Evolutionary conservation across 768 basidiomycete genomes (phyloP).

Genomic region (Pholiota conissans): DNA sequence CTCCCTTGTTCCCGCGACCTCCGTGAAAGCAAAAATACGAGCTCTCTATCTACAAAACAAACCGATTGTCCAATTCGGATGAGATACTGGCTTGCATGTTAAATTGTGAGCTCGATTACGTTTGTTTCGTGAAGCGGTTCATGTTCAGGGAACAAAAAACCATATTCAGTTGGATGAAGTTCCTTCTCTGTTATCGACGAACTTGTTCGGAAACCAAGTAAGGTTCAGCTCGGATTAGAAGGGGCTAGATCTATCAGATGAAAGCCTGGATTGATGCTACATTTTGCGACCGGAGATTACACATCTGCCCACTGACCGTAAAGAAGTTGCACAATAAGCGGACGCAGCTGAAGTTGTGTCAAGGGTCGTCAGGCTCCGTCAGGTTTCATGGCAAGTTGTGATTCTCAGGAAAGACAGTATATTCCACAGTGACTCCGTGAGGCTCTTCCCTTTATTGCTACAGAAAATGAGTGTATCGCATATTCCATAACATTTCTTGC

Average conservation of each 20-base stretch:
- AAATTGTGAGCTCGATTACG: not conserved
- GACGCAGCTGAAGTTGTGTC: not conserved
- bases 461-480: not conserved
- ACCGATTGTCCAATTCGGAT: not conserved
- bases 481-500: not conserved
- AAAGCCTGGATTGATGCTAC: not conserved
- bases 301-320: not conserved
- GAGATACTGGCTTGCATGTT: not conserved
- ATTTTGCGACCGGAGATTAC: not conserved
- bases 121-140: too few species aligned
- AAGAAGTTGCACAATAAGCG: not conserved
- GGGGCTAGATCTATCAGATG: not conserved
- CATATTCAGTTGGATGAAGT: too few species aligned
- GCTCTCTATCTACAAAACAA: not conserved
- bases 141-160: too few species aligned
- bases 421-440: not conserved
- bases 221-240: not conserved
- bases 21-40: constrained; percentile 4
- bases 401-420: not conserved
- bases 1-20: constrained; percentile 4
- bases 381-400: not conserved
- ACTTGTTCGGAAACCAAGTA: not conserved
- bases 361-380: not conserved
- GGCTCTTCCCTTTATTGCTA: not conserved
- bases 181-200: not conserved